These are phyloP conservation scores for Cordyceps tenuipes DNA, from an alignment of 2,329 filamentous ascomycete genomes.

Conservation along the genomic window DNA sequence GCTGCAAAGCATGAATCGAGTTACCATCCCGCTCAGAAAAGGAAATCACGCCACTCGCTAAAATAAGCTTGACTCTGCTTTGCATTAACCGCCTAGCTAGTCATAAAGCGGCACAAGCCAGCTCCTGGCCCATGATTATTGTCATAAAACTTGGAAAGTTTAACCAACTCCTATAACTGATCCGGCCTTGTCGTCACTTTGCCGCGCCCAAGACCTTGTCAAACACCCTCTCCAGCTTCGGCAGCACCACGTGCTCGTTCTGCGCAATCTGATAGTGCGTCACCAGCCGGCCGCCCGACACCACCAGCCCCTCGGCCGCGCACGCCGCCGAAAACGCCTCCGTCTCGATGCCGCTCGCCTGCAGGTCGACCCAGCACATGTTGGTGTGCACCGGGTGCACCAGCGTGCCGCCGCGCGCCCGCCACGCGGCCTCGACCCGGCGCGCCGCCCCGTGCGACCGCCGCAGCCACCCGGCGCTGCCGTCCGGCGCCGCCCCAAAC, in stretches of 20 bases:
- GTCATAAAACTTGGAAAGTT: too few species aligned
- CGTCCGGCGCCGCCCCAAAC: conserved; percentile 30
- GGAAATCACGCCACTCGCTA: not conserved
- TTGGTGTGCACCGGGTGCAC: conserved; percentile 73
- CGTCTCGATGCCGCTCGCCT: conserved; percentile 41
- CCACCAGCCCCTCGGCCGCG: conserved; percentile 33
- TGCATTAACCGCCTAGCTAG: not conserved
- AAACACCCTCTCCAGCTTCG: conserved; percentile 48
- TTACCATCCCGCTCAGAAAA: not conserved
- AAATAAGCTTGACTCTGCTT: not conserved
- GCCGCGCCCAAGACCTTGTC: conserved; percentile 20
- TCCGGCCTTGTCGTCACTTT: too few species aligned
- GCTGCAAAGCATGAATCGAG: not conserved
- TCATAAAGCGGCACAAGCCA: too few species aligned
- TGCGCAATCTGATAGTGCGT: conserved; percentile 54
- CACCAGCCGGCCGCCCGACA: conserved; percentile 35
- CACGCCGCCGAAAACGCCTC: conserved; percentile 32
- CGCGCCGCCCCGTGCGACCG: conserved; percentile 55
- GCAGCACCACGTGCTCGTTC: conserved; percentile 50
- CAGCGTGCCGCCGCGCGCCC: conserved; percentile 57
- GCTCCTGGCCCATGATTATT: too few species aligned
- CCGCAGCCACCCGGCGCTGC: conserved; percentile 47
- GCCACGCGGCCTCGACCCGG: conserved; percentile 63
- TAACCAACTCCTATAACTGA: too few species aligned
- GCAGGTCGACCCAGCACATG: conserved; percentile 79